Base-by-base conservation (phyloP, 2,329 filamentous ascomycete genomes). In the Aspergillus tamarii region DNA sequence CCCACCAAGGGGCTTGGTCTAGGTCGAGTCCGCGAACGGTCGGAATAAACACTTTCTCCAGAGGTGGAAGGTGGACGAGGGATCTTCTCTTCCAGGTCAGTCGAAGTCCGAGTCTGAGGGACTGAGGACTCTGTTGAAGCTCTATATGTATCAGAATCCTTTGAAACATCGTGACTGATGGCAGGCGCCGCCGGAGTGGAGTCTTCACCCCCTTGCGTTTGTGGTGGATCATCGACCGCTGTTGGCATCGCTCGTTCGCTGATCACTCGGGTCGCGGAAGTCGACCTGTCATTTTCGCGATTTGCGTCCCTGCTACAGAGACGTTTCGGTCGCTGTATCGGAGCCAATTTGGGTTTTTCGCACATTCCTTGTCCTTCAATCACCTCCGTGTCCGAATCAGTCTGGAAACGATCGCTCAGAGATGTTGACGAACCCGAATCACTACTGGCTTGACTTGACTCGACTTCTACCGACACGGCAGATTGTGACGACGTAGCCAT, bases 341-440 rank as follows among this genome's bases (percentile, higher is more conserved):
- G 65, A 57, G 68, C 66, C 59, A 71, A 57, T 58, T 64, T 73
- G 8, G 73, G 73, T 61, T 73, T 72, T 56, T 76, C 75, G 41
- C 66, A 66, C 61, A 69, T 71, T 26, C 74, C 75, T 52, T 69
- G 72, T 11, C 72, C 76, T 64, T 77, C 76, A 45, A 78, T 73
- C 4, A 74, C 59, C 61, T 78, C 73, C 10, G 66, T 30, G 11
- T 70, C 65, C 6, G 69, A 61, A 59, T 69, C 61, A 16, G 65
- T 55, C 46, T 56, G 53, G 32, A 39, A 26, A 34, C 57, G 58
- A 64, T 73, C 72, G 26, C 60, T 67, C 21, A 70, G 41, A 36
- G 71, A 71, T 43, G 70, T 67, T 21, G 68, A 58, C 26, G 71
- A 70, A 36, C 66, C 57, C 5, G 66, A 65, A 39, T 66, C 66